Evolutionary conservation across 2,329 filamentous ascomycete species (phyloP), one percentile per base, ranked within the genome.

Genomic region (Colletotrichum plurivorum): DNA sequence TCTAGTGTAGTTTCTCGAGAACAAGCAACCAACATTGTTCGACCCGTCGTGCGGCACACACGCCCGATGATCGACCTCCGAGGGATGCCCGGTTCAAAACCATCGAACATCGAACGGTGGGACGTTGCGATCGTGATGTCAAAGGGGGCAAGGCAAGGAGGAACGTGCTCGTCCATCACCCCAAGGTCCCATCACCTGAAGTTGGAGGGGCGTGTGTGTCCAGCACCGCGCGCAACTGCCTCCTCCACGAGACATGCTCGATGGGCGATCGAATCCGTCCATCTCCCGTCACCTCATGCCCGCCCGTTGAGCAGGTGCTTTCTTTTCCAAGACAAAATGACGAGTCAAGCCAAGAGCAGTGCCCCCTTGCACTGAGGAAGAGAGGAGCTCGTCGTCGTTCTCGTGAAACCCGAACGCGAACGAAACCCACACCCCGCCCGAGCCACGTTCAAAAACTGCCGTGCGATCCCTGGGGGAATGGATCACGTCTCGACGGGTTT

Each of bases 391-490:
- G 49, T 53, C 16, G 58, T 62, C 59, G 49, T 46, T 62, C 59
- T 54, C 49, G 36, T 54, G 59, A 39, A 54, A 54, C 39, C 49
- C 25, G 22, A 41, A 39, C 36, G 31, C 46, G 58, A 61, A 39
- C 18, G 22, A 25, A 25, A 25, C 15, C 18, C 36, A 56, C 43
- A 31, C 53, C 18, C 53, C 54, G 46, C 18, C 45, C 57, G 22
- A 62, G 27, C 59, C 49, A 54, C 48, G 59, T 62, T 62, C 59
- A 54, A 31, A 45, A 18, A 31, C 39, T 46, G 48, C 59, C 57
- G 49, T 39, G 8, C 31, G 31, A 36, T 53, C 22, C 16, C 48
- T 20, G 20, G 15, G 22, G 22, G 22, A 20, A 6, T 15, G 2
- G 1, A 12, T 43, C 46, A 15, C 41, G 49, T 62, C 59, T 62